Conservation (phyloP, 148 eudicot species). For the Arbutus unedo region DNA sequence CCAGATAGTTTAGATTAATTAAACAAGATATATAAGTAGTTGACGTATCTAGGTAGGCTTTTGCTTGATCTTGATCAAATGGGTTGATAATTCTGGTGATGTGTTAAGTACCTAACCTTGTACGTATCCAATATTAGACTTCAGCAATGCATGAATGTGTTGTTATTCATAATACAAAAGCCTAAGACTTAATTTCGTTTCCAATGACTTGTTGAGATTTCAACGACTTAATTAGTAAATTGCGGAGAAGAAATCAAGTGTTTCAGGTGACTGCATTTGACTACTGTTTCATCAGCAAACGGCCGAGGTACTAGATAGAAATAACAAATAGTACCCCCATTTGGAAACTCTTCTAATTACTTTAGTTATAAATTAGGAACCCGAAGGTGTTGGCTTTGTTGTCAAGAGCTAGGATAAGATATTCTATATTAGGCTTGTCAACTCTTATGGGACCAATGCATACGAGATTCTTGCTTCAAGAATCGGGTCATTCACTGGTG, state of each 20-base stretch:
- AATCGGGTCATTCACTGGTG: no score
- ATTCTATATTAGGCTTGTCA: no score
- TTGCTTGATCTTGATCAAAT: neutral
- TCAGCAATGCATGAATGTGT: neutral
- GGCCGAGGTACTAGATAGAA: neutral
- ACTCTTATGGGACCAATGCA: no score
- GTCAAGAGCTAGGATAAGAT: no score
- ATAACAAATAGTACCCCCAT: neutral
- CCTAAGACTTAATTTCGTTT: neutral
- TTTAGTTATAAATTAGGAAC: no score
- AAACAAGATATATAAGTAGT: neutral
- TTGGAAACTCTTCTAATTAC: neutral
- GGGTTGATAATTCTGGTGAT: slow-evolving; percentile 12
- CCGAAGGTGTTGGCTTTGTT: no score
- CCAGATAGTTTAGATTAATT: neutral
- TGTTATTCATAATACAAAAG: neutral
- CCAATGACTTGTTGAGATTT: slow-evolving; percentile 1
- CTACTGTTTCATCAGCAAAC: neutral
- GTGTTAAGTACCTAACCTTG: slow-evolving; percentile 21
- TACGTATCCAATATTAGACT: neutral
- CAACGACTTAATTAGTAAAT: neutral
- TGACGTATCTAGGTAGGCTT: slow-evolving; percentile 8
- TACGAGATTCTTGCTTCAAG: no score
- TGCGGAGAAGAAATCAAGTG: neutral
- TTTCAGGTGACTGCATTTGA: slow-evolving; percentile 7